phyloP scores from a whole-genome alignment of 2,329 filamentous ascomycete genomes.

The Hypocrella siamensis region DNA sequence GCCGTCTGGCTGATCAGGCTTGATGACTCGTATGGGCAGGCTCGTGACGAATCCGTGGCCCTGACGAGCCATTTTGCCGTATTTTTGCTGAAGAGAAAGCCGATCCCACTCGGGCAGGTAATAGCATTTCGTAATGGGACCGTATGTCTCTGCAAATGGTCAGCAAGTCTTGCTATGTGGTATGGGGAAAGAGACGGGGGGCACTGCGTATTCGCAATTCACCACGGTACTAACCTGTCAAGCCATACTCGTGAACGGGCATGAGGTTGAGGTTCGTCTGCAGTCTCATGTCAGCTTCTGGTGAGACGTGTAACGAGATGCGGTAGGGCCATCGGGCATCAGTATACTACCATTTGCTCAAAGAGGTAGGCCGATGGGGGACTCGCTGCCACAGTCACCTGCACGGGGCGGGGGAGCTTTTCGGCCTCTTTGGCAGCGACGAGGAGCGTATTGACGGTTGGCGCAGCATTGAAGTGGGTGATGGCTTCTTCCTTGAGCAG shows the following conservation, averaged over 20 bases:
- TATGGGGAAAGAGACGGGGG: too few relatives aligned
- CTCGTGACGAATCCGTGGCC: constrained; percentile 82
- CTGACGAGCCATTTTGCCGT: constrained; percentile 80
- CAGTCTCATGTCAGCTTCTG: background rate
- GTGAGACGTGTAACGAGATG: too few relatives aligned
- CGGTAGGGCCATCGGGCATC: too few relatives aligned
- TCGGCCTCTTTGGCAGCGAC: constrained; percentile 66
- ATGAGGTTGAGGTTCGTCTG: constrained; percentile 55
- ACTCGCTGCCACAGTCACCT: constrained; percentile 83
- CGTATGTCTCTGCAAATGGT: constrained; percentile 57
- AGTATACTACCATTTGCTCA: constrained; percentile 62
- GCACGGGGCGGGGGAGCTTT: constrained; percentile 51
- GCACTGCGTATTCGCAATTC: background rate
- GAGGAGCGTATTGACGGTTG: constrained; percentile 88
- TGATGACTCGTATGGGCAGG: constrained; percentile 67
- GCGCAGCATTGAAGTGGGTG: constrained; percentile 91
- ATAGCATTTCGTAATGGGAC: constrained; percentile 90
- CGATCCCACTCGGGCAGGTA: constrained; percentile 71
- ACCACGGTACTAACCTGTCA: constrained; percentile 27
- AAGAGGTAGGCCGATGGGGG: constrained; percentile 85
- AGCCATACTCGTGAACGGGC: constrained; percentile 86
- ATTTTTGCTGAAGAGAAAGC: constrained; percentile 61
- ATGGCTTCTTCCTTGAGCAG: constrained; percentile 74
- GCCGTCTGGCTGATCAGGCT: constrained; percentile 55
- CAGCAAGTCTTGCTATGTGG: too few relatives aligned